Conservation (phyloP, 106 monocot genomes). For the Acanthochlamys bracteata region DNA sequence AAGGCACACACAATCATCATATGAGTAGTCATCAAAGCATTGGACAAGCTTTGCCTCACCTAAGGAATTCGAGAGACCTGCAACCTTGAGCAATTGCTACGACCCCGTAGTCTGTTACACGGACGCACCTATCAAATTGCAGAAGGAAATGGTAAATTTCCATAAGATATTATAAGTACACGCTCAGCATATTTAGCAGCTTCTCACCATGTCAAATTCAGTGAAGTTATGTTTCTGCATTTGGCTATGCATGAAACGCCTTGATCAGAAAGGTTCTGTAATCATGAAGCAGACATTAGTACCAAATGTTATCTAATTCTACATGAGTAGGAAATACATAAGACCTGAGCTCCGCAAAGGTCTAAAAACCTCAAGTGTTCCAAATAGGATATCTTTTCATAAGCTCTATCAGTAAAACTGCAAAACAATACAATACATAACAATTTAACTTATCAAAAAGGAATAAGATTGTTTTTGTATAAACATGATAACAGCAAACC, state of each 20-base stretch:
- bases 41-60: slow-evolving; percentile 29
- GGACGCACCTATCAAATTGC: slow-evolving; percentile 65
- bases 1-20: too few species aligned
- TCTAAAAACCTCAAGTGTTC: slow-evolving; percentile 57
- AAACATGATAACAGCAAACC: too few species aligned
- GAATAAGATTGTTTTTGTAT: too few species aligned
- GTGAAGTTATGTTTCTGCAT: slow-evolving; percentile 54
- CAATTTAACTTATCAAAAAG: too few species aligned
- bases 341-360: slow-evolving; percentile 91
- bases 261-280: slow-evolving; percentile 76
- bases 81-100: slow-evolving; percentile 58
- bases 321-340: background rate
- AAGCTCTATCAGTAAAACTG: slow-evolving; percentile 78
- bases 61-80: slow-evolving; percentile 72
- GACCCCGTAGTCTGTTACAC: slow-evolving; percentile 62
- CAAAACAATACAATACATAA: slow-evolving; percentile 4
- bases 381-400: slow-evolving; percentile 48
- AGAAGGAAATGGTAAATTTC: too few species aligned
- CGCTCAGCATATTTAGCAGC: background rate
- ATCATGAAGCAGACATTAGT: slow-evolving; percentile 3
- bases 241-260: slow-evolving; percentile 57
- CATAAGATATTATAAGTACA: too few species aligned
- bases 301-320: background rate
- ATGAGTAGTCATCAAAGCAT: too few species aligned
- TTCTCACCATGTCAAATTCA: slow-evolving; percentile 88